These are phyloP conservation scores for Apophysomyces variabilis DNA, from an alignment of 371 early-diverging fungal genomes.

Conservation along the genomic window DNA sequence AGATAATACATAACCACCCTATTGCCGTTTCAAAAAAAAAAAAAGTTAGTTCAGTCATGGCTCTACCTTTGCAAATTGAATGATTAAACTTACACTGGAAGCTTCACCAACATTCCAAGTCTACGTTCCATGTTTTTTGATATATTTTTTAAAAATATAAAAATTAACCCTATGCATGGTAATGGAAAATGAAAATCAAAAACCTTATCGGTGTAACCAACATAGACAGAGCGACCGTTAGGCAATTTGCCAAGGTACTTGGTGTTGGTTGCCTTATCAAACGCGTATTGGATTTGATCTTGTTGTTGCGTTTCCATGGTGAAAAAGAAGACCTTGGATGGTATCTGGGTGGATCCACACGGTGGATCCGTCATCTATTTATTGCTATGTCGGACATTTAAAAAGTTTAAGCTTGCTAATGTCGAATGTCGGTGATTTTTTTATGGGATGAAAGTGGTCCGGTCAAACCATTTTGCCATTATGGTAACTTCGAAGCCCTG, in stretches of 20 bases:
- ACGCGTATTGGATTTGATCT: constrained; percentile 7
- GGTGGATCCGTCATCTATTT: constrained; percentile 6
- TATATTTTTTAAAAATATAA: neutral
- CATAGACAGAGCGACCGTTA: constrained; percentile 18
- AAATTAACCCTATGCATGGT: neutral
- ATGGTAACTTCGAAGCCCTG: too few species aligned
- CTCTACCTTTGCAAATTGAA: neutral
- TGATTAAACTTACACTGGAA: constrained; percentile 31
- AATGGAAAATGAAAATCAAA: neutral
- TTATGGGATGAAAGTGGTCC: neutral
- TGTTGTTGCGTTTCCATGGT: neutral
- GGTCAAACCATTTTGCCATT: neutral
- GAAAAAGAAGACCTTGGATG: neutral
- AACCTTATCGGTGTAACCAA: constrained; percentile 27
- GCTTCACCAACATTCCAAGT: constrained; percentile 44
- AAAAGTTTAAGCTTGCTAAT: constrained; percentile 2
- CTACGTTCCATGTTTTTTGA: constrained; percentile 13
- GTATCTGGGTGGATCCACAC: neutral
- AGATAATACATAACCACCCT: constrained; percentile 43
- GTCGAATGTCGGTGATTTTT: constrained; percentile 1
- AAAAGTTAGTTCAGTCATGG: neutral
- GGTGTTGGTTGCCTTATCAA: constrained; percentile 29
- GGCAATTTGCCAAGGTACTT: constrained; percentile 19
- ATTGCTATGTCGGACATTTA: neutral
- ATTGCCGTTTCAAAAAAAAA: neutral